Evolutionary conservation across 2,329 filamentous ascomycete genomes (phyloP).

Genomic region (Hypomyces rosellus): DNA sequence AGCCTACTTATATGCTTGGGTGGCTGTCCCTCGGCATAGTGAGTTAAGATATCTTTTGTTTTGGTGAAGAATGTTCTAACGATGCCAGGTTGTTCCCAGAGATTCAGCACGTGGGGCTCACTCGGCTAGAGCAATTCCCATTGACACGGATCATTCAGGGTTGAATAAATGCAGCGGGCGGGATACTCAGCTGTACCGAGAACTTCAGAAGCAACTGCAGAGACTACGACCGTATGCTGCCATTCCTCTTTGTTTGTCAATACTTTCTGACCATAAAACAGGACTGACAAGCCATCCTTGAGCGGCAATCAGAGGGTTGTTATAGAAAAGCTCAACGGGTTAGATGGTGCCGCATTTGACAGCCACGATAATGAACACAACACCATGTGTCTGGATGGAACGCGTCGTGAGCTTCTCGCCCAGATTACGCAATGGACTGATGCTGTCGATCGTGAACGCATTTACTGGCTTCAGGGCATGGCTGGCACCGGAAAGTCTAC

Average conservation of each 20-base stretch:
- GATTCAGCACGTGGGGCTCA: slow-evolving; percentile 7
- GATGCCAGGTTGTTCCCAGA: slow-evolving; percentile 6
- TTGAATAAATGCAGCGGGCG: slow-evolving; percentile 14
- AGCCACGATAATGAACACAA: neutral
- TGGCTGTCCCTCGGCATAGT: slow-evolving; percentile 14
- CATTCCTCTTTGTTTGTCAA: neutral
- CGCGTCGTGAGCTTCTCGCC: neutral
- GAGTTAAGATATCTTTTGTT: neutral
- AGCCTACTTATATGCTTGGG: slow-evolving; percentile 12
- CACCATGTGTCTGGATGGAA: neutral
- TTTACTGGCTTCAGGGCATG: slow-evolving; percentile 13
- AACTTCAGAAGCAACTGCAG: neutral
- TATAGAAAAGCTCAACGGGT: neutral
- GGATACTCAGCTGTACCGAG: slow-evolving; percentile 8
- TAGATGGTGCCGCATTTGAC: neutral
- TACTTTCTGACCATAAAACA: neutral
- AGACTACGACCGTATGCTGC: neutral
- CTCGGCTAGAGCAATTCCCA: neutral
- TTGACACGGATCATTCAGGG: slow-evolving; percentile 14
- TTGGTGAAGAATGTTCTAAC: neutral
- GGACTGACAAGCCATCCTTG: neutral
- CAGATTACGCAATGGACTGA: slow-evolving; percentile 7
- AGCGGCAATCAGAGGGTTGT: neutral
- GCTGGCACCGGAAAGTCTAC: slow-evolving; percentile 20
- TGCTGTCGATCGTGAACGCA: neutral